These are phyloP conservation scores for Thelonectria discophora DNA, from an alignment of 2,329 filamentous ascomycete genomes.

Conservation along the genomic window DNA sequence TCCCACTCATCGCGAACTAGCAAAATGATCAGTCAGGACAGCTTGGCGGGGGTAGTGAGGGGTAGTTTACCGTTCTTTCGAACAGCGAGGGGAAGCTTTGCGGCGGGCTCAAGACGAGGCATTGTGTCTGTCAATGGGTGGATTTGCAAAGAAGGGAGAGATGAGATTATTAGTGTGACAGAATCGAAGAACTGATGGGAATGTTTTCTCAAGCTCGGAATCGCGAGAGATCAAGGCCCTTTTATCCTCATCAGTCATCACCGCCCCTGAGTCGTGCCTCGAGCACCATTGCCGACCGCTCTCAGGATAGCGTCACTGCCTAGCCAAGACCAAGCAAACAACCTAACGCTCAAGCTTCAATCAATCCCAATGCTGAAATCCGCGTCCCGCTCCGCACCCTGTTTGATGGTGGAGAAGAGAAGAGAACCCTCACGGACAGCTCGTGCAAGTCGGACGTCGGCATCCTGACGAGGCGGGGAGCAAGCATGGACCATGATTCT, in stretches of 20 bases:
- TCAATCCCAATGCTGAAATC: constrained; percentile 7
- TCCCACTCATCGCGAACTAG: constrained; percentile 64
- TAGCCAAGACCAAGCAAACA: constrained; percentile 1
- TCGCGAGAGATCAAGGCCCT: neutral
- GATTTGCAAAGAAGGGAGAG: neutral
- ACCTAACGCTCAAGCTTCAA: neutral
- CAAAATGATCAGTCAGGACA: neutral
- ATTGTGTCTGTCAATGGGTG: constrained; percentile 26
- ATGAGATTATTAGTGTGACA: too few relatives aligned
- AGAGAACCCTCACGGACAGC: neutral
- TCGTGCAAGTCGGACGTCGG: neutral
- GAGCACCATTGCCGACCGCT: constrained; percentile 10
- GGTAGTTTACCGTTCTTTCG: constrained; percentile 59
- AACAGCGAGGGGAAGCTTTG: constrained; percentile 60
- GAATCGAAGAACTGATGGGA: neutral
- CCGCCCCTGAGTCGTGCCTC: constrained; percentile 13
- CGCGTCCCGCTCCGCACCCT: neutral
- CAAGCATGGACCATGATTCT: constrained; percentile 4
- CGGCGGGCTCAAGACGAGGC: constrained; percentile 53
- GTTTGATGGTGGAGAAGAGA: neutral
- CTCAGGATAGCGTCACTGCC: constrained; percentile 15
- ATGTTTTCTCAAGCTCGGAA: neutral
- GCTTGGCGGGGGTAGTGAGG: neutral
- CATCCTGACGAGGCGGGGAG: neutral
- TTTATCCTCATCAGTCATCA: constrained; percentile 8